These are phyloP conservation scores for Rhizopogon salebrosus DNA, from an alignment of 768 basidiomycete species.

Conservation along the genomic window DNA sequence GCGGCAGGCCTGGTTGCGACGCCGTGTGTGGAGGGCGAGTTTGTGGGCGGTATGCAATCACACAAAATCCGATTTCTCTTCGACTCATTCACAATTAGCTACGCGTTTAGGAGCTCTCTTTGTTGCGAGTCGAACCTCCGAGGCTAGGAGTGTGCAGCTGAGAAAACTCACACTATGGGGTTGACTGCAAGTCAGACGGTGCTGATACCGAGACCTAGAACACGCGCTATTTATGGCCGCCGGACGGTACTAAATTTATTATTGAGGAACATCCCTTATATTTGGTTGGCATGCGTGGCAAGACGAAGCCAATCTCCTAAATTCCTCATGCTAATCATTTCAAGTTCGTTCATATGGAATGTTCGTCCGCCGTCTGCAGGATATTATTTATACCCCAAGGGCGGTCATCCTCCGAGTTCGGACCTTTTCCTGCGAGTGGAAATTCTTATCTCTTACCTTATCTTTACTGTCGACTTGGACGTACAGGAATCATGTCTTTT, in stretches of 20 bases:
- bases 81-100: conserved; percentile 17
- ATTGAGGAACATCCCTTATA: background rate
- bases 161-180: conserved; percentile 38
- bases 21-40: conserved; percentile 24
- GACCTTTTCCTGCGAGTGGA: background rate
- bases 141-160: conserved; percentile 28
- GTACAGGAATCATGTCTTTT: conserved; percentile 8
- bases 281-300: background rate
- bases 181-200: conserved; percentile 9
- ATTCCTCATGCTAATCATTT: too few species aligned
- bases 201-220: background rate
- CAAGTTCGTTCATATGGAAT: background rate
- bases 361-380: background rate
- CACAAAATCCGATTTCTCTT: background rate
- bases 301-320: background rate
- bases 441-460: background rate
- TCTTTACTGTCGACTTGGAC: background rate
- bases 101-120: conserved; percentile 38
- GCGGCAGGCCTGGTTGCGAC: conserved; percentile 30
- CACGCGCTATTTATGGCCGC: background rate
- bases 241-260: background rate
- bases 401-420: background rate
- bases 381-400: background rate
- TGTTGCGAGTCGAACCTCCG: conserved; percentile 27
- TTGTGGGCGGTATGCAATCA: conserved; percentile 26